Evolutionary conservation across 495 filamentous ascomycete species (phyloP).

Genomic region (Aspergillus coremiiformis): DNA sequence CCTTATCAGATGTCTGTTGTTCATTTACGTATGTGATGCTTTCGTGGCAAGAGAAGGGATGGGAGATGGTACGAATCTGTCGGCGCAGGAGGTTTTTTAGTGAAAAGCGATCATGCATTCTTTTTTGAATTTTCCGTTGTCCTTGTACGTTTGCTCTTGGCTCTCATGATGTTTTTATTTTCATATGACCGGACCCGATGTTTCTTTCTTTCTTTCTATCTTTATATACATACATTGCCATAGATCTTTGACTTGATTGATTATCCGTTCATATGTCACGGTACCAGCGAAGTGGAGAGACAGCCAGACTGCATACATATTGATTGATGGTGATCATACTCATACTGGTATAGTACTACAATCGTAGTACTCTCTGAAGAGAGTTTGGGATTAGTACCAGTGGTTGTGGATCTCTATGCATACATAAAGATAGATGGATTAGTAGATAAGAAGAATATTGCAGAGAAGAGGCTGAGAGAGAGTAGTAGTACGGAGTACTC

Average conservation of each 20-base stretch:
- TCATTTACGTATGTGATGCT: neutral
- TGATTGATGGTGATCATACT: neutral
- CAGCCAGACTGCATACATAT: neutral
- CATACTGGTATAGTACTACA: too few species aligned
- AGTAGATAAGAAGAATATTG: too few species aligned
- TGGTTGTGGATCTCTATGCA: too few species aligned
- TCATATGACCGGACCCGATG: conserved; percentile 12
- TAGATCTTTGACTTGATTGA: conserved; percentile 8
- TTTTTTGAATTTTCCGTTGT: neutral
- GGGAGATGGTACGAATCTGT: neutral
- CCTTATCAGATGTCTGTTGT: neutral
- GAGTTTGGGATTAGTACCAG: too few species aligned
- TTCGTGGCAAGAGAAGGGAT: neutral
- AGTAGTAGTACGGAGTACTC: too few species aligned
- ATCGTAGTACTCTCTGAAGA: too few species aligned
- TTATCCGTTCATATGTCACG: neutral
- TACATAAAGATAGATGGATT: too few species aligned
- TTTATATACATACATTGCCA: conserved; percentile 19
- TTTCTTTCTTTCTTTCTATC: conserved; percentile 9
- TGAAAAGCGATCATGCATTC: conserved; percentile 9
- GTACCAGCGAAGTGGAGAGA: neutral
- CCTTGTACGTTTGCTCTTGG: neutral
- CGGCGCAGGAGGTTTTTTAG: conserved; percentile 1
- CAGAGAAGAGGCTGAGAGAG: too few species aligned
- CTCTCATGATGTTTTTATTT: neutral